Evolutionary conservation across 2,329 filamentous ascomycete genomes (phyloP).

Genomic region (Aspergillus phoenicis): DNA sequence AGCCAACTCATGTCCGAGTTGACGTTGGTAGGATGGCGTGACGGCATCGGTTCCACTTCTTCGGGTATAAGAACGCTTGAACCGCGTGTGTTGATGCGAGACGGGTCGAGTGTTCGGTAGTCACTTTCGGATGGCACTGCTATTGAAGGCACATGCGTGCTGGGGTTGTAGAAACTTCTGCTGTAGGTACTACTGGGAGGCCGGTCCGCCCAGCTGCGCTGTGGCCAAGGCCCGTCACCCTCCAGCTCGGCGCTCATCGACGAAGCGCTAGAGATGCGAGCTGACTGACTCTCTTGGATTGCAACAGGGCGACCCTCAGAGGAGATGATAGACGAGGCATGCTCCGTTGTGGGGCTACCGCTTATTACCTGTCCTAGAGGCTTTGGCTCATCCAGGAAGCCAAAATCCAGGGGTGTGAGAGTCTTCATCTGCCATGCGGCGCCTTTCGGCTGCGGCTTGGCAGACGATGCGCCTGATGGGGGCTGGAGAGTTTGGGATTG

Average conservation of each 20-base stretch:
- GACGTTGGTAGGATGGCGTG: constrained; percentile 24
- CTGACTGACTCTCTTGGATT: constrained; percentile 45
- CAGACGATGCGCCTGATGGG: constrained; percentile 22
- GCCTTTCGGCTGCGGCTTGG: constrained; percentile 40
- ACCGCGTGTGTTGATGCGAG: constrained; percentile 27
- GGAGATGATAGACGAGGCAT: constrained; percentile 27
- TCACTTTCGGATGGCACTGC: constrained; percentile 17
- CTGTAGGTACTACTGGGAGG: constrained; percentile 48
- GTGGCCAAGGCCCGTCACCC: constrained; percentile 29
- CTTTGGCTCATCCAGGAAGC: constrained; percentile 41
- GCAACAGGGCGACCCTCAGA: constrained; percentile 33
- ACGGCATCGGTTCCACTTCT: constrained; percentile 27
- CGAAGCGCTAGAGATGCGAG: constrained; percentile 47
- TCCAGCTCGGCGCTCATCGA: constrained; percentile 44
- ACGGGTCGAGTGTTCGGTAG: constrained; percentile 21
- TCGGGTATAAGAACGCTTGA: constrained; percentile 41
- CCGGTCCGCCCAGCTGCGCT: constrained; percentile 36
- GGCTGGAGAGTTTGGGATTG: constrained; percentile 26
- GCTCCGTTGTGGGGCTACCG: constrained; percentile 48
- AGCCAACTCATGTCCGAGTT: constrained; percentile 50
- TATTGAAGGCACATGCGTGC: constrained; percentile 25
- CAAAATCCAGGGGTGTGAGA: constrained; percentile 39
- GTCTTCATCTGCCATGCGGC: constrained; percentile 46
- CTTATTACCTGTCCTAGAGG: constrained; percentile 44
- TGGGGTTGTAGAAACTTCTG: constrained; percentile 39